Evolutionary conservation across 2,329 filamentous ascomycete genomes (phyloP).

Genomic region (Tricladium varicosporioides): DNA sequence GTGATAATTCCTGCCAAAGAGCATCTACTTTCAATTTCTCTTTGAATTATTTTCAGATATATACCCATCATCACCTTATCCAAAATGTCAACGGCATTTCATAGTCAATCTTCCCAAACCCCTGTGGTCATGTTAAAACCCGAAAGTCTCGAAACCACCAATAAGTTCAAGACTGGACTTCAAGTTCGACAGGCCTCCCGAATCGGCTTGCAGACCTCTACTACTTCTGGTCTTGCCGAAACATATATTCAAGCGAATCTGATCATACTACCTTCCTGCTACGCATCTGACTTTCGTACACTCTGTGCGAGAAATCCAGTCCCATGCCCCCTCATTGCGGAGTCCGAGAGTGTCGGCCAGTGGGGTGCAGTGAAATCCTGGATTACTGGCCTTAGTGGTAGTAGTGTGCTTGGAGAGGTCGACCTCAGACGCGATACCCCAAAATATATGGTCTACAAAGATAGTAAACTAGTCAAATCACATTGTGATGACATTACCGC

Average conservation of each 20-base stretch:
- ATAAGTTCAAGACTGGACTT: slow-evolving; percentile 13
- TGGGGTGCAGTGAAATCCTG: slow-evolving; percentile 41
- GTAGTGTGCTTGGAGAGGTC: slow-evolving; percentile 40
- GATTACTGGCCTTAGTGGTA: slow-evolving; percentile 31
- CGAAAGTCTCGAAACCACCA: neutral
- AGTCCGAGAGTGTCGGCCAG: slow-evolving; percentile 45
- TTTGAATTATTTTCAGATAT: no score
- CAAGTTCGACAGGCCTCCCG: slow-evolving; percentile 19
- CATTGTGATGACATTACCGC: slow-evolving; percentile 43
- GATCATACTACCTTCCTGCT: slow-evolving; percentile 54
- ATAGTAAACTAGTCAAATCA: slow-evolving; percentile 41
- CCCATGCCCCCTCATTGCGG: slow-evolving; percentile 58
- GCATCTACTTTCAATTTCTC: no score
- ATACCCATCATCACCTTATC: no score
- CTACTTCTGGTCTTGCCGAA: slow-evolving; percentile 54
- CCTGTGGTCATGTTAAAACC: neutral
- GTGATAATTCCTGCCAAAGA: no score
- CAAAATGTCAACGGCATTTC: neutral
- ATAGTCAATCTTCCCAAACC: neutral
- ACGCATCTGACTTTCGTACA: slow-evolving; percentile 55
- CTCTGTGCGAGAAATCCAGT: slow-evolving; percentile 62
- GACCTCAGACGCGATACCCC: slow-evolving; percentile 60
- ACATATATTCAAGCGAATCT: slow-evolving; percentile 61
- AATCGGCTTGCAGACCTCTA: slow-evolving; percentile 10
- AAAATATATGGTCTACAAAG: slow-evolving; percentile 56